Percentiles rank a stretch among this genome's conserved stretches.
Evolutionary conservation across 495 filamentous ascomycete genomes (phyloP).

Genomic region (Penicillium flavigenum): DNA sequence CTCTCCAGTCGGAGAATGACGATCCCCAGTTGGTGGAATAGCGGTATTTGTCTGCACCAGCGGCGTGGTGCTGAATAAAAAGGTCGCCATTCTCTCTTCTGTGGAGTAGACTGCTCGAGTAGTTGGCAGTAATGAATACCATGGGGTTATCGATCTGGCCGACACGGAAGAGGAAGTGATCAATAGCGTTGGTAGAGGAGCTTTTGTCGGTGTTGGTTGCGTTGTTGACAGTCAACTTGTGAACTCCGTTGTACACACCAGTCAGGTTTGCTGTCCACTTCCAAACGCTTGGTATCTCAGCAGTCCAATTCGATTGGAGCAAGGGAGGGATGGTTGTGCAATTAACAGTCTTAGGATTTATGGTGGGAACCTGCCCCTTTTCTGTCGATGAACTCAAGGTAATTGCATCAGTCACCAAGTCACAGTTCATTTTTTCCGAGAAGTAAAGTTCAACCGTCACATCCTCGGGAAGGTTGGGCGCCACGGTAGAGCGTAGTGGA

Average conservation of each 20-base stretch:
- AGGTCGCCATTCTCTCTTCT: slow-evolving; percentile 41
- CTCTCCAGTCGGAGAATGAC: slow-evolving; percentile 57
- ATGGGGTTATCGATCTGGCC: slow-evolving; percentile 60
- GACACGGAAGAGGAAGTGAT: slow-evolving; percentile 58
- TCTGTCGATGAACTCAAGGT: slow-evolving; percentile 54
- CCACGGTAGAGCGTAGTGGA: slow-evolving; percentile 52
- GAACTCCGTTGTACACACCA: slow-evolving; percentile 63
- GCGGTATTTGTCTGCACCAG: slow-evolving; percentile 63
- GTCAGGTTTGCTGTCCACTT: slow-evolving; percentile 50
- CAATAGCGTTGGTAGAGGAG: slow-evolving; percentile 44
- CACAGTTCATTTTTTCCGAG: slow-evolving; percentile 62
- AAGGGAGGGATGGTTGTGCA: slow-evolving; percentile 39
- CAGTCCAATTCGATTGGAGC: slow-evolving; percentile 33
- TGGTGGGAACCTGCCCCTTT: slow-evolving; percentile 36
- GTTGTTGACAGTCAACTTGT: slow-evolving; percentile 60
- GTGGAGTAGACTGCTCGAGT: slow-evolving; percentile 52
- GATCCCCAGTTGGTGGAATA: slow-evolving; percentile 63
- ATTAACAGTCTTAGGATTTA: slow-evolving; percentile 30
- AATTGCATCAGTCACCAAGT: slow-evolving; percentile 49
- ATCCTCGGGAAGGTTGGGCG: slow-evolving; percentile 41
- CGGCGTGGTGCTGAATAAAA: slow-evolving; percentile 57
- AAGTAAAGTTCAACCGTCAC: slow-evolving; percentile 57
- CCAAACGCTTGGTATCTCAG: slow-evolving; percentile 55
- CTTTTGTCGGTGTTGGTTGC: slow-evolving; percentile 35
- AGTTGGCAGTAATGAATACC: slow-evolving; percentile 58